phyloP scores from a whole-genome alignment of 1,139 yeast genomes.

The Kodamaea alishanica region DNA sequence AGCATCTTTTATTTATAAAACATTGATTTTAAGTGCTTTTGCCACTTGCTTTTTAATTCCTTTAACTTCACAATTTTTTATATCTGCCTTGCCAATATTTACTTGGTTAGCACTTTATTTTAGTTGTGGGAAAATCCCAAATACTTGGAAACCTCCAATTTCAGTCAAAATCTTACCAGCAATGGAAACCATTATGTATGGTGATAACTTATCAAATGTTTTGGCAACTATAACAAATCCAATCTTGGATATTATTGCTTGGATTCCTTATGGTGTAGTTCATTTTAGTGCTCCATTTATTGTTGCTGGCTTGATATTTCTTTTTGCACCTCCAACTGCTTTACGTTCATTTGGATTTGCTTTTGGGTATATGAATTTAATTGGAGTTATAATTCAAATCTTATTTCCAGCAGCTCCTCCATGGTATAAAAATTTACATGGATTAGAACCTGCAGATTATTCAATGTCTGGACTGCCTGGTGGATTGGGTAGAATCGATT shows the following conservation, averaged over 20 bases:
- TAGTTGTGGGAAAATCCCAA: constrained; percentile 73
- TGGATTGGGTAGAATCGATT: constrained; percentile 87
- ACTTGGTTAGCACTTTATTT: constrained; percentile 88
- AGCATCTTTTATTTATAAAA: constrained; percentile 46
- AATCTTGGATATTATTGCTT: constrained; percentile 76
- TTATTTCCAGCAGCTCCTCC: constrained; percentile 96
- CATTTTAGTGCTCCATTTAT: constrained; percentile 91
- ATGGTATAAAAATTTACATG: constrained; percentile 88
- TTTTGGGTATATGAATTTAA: constrained; percentile 92
- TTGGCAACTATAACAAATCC: constrained; percentile 72
- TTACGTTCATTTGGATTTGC: constrained; percentile 88
- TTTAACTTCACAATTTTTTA: constrained; percentile 77
- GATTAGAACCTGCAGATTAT: constrained; percentile 87
- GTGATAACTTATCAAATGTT: constrained; percentile 86
- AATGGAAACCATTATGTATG: constrained; percentile 88
- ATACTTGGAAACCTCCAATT: constrained; percentile 80
- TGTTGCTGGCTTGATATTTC: constrained; percentile 71
- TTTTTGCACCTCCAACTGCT: constrained; percentile 92
- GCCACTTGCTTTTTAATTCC: constrained; percentile 54
- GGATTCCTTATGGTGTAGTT: constrained; percentile 92
- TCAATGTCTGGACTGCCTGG: constrained; percentile 95
- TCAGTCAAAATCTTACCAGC: constrained; percentile 91
- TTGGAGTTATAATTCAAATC: constrained; percentile 79
- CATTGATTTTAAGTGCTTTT: constrained; percentile 37
- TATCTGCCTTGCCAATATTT: constrained; percentile 80